Conservation (phyloP, 164 flowering plant species). For the Paratinospora sagittata region DNA sequence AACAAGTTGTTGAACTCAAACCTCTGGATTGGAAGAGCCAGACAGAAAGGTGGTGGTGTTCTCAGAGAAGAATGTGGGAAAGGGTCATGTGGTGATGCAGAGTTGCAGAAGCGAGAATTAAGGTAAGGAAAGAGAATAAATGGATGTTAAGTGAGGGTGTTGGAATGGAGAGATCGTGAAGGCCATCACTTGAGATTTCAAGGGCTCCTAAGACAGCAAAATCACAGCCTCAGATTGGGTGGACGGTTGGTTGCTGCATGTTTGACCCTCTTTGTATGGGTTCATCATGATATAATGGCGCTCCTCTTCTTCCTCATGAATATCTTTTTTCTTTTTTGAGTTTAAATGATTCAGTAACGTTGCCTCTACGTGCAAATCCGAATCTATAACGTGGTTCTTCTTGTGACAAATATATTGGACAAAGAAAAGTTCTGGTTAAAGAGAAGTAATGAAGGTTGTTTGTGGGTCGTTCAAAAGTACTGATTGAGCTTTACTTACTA, state of each 20-base stretch:
- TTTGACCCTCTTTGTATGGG: neutral
- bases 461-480: too few species aligned
- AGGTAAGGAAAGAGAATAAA: neutral
- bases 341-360: neutral
- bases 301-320: neutral
- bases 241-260: neutral
- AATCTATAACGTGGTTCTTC: too few species aligned
- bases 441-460: too few species aligned
- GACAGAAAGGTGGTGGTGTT: neutral
- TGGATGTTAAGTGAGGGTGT: neutral
- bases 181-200: neutral
- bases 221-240: constrained; percentile 3
- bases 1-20: neutral
- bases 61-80: neutral
- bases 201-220: neutral
- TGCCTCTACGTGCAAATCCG: neutral
- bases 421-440: too few species aligned
- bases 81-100: neutral
- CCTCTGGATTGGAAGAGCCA: neutral
- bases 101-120: neutral
- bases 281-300: neutral
- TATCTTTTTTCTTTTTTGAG: neutral
- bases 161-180: neutral
- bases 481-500: too few species aligned
- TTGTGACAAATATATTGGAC: too few species aligned